phyloP scores from a whole-genome alignment of 805 yeast genomes.

The Cyberlindnera suaveolens region DNA sequence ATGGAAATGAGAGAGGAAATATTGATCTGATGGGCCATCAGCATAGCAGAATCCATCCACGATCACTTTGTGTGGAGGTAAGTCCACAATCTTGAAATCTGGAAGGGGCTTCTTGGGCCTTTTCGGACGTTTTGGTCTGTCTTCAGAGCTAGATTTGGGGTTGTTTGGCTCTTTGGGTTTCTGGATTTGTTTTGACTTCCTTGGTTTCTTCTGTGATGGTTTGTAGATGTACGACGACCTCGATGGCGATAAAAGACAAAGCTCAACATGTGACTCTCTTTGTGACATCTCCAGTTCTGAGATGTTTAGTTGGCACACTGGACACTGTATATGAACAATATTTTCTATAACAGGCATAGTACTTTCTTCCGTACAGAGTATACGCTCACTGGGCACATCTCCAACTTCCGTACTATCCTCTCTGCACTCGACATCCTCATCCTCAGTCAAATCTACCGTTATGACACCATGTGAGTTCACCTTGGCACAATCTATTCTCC shows the following conservation, averaged over 20 bases:
- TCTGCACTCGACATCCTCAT: conserved; percentile 4
- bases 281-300: conserved; percentile 33
- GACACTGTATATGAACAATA: conserved; percentile 33
- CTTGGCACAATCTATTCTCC: background rate
- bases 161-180: conserved; percentile 2
- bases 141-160: conserved; percentile 2
- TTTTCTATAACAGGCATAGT: background rate
- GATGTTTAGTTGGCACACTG: conserved; percentile 41
- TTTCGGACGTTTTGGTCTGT: conserved; percentile 29
- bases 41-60: conserved; percentile 64
- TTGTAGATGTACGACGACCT: conserved; percentile 22
- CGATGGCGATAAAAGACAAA: conserved; percentile 32
- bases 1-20: conserved; percentile 80
- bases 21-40: conserved; percentile 39
- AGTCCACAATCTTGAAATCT: conserved; percentile 43
- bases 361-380: background rate
- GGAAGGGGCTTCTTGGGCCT: conserved; percentile 30
- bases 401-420: background rate
- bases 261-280: conserved; percentile 49
- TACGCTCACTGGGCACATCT: background rate
- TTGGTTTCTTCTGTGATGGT: conserved; percentile 19
- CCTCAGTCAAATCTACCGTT: conserved; percentile 9
- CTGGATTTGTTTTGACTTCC: conserved; percentile 14
- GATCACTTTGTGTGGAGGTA: conserved; percentile 36
- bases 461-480: conserved; percentile 4